Base-by-base conservation (phyloP, 148 eudicot species). In the Rhododendron simsii region DNA sequence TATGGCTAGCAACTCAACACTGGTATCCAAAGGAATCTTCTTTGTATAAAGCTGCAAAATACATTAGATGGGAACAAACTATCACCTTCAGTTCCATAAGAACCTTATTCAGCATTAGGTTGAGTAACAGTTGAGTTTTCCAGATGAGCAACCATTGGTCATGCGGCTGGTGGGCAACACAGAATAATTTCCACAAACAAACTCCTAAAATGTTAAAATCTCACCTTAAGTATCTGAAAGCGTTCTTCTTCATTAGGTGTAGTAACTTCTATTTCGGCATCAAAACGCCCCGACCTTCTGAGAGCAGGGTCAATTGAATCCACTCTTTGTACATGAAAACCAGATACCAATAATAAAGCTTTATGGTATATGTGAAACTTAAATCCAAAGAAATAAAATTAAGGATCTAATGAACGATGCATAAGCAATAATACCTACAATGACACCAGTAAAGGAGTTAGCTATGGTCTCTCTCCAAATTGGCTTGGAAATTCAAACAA, bases 221-320 rank as follows among this genome's bases (percentile, higher is more conserved):
- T 88, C 76, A 94, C 99, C 93, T 84, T 89, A 48, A 97, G 90
- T 86, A 97, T 97, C 81, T 93, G 92, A 80, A 94, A 86, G 80
- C 99, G 98, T 82, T 97, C 98, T 78, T 86, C 89, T 85, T 93
- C 98, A 84, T 69, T 93, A n/a, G 99, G 99, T n/a, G 98, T 93
- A 83, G 96, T 90, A 80, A 97, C 99, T 92, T 97, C 99, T 86
- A 95, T 81, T 87, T 97, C 99, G 81, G 93, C 87, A 91, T 97
- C 99, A 92, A 97, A 94, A 87, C 99, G 99, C 61, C 99, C 99
- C 41, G 95, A 88, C 89, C 99, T 93, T 91, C 99, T 93, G 57
- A 97, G 90, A 53, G 98, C 98, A 86, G 99, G 99, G 85, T 97
- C 99, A 91, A 97, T 91, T 83, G 98, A 92, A 90, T 97, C 98